These are phyloP conservation scores for Hortiboletus flavorubellus DNA, from an alignment of 768 basidiomycete genomes.

Conservation along the genomic window DNA sequence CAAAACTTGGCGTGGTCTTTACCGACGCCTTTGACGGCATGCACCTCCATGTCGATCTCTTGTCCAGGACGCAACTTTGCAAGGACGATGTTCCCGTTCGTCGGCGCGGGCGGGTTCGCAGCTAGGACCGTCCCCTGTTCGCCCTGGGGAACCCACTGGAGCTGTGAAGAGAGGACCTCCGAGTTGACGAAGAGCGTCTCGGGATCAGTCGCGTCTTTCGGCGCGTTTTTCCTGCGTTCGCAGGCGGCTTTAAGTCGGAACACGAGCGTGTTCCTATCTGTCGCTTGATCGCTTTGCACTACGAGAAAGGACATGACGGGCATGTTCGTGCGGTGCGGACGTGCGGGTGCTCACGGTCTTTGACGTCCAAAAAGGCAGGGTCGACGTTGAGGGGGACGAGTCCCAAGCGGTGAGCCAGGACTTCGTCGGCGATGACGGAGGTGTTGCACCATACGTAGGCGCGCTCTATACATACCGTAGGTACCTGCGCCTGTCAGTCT, in stretches of 20 bases:
- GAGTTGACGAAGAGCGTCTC: constrained; percentile 68
- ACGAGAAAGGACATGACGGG: background rate
- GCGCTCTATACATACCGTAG: constrained; percentile 85
- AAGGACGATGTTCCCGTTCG: constrained; percentile 80
- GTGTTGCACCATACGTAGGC: constrained; percentile 96
- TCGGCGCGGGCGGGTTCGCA: constrained; percentile 54
- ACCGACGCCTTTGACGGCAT: constrained; percentile 90
- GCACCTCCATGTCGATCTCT: constrained; percentile 76
- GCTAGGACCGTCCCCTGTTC: constrained; percentile 67
- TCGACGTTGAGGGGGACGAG: constrained; percentile 87
- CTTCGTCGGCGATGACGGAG: constrained; percentile 89
- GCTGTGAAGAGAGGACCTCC: constrained; percentile 60
- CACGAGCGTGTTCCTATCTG: constrained; percentile 89
- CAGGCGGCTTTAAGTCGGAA: constrained; percentile 73
- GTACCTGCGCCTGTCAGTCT: constrained; percentile 54
- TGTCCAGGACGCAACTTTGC: constrained; percentile 93
- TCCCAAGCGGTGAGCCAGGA: constrained; percentile 89
- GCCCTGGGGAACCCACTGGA: constrained; percentile 80
- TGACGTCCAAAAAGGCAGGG: constrained; percentile 66
- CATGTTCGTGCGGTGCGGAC: background rate
- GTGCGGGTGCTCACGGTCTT: constrained; percentile 33
- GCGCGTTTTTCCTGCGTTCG: constrained; percentile 54
- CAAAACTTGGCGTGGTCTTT: constrained; percentile 97
- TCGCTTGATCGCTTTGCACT: constrained; percentile 57
- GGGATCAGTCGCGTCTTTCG: constrained; percentile 52